phyloP scores from a whole-genome alignment of 2,329 filamentous ascomycete species.

The Westerdykella ornata region DNA sequence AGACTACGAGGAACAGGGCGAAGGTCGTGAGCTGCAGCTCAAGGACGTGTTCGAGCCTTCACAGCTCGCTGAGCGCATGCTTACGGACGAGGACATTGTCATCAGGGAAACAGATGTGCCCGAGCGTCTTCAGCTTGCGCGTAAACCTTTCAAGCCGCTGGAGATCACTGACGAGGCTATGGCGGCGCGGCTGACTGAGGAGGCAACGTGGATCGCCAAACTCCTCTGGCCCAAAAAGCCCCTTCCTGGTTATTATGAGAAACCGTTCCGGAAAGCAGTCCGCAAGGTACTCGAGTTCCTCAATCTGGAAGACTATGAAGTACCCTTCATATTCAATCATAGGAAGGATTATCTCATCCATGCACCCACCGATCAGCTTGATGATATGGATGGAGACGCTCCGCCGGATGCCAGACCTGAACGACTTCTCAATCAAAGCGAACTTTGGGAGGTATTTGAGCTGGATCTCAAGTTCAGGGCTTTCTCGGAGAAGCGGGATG shows the following conservation, averaged over 20 bases:
- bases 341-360: conserved; percentile 97
- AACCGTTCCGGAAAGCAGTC: conserved; percentile 80
- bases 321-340: conserved; percentile 96
- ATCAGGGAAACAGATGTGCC: conserved; percentile 87
- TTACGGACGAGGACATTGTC: conserved; percentile 90
- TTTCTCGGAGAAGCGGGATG: conserved; percentile 83
- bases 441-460: conserved; percentile 92
- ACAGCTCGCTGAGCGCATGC: conserved; percentile 84
- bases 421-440: conserved; percentile 84
- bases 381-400: conserved; percentile 58
- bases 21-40: conserved; percentile 79
- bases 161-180: conserved; percentile 73
- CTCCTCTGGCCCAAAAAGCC: conserved; percentile 84
- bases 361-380: conserved; percentile 60
- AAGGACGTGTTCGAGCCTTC: conserved; percentile 98
- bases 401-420: conserved; percentile 71
- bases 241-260: conserved; percentile 62
- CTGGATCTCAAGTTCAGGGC: conserved; percentile 93
- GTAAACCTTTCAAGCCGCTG: conserved; percentile 78
- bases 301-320: conserved; percentile 87
- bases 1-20: conserved; percentile 66
- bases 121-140: conserved; percentile 87
- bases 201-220: conserved; percentile 85
- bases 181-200: conserved; percentile 59
- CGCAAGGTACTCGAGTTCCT: conserved; percentile 93